phyloP scores from a whole-genome alignment of 306 rosid species.

The Ormosia emarginata region DNA sequence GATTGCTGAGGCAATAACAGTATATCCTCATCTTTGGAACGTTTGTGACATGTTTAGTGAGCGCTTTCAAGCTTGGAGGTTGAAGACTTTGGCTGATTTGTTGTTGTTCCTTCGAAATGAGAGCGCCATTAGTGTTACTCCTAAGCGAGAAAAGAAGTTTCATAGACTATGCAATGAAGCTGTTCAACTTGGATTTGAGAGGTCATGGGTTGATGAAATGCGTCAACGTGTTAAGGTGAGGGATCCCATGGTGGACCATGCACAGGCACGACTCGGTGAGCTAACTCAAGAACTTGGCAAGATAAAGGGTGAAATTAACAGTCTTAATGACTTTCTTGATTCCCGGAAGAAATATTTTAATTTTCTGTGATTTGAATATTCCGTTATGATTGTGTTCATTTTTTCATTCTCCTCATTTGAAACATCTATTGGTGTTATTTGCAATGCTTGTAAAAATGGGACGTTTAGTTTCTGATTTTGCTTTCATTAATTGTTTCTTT shows the following conservation, averaged over 20 bases:
- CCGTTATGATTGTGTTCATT: neutral
- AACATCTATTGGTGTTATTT: neutral
- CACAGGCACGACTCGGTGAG: neutral
- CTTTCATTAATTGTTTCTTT: too few species aligned
- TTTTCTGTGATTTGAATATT: neutral
- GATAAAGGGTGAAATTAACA: neutral
- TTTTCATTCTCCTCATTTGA: neutral
- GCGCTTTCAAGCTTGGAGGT: constrained; percentile 13
- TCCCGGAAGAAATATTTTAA: neutral
- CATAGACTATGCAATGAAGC: neutral
- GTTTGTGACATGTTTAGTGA: neutral
- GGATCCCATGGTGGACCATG: neutral
- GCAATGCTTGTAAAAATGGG: too few species aligned
- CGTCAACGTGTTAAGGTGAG: neutral
- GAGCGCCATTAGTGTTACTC: neutral
- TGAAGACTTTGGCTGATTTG: constrained; percentile 13
- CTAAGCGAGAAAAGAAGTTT: neutral
- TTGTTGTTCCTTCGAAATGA: neutral
- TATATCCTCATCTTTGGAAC: constrained; percentile 19
- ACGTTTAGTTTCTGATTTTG: too few species aligned
- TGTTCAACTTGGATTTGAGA: constrained; percentile 7
- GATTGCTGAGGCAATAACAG: neutral
- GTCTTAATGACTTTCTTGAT: neutral
- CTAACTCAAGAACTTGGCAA: neutral
- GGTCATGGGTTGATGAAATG: constrained; percentile 20